A percentile compares a stretch with the other conserved stretches of the same genome.
Conservation (phyloP, 805 yeast species). For the Saccharomycopsis malanga region DNA sequence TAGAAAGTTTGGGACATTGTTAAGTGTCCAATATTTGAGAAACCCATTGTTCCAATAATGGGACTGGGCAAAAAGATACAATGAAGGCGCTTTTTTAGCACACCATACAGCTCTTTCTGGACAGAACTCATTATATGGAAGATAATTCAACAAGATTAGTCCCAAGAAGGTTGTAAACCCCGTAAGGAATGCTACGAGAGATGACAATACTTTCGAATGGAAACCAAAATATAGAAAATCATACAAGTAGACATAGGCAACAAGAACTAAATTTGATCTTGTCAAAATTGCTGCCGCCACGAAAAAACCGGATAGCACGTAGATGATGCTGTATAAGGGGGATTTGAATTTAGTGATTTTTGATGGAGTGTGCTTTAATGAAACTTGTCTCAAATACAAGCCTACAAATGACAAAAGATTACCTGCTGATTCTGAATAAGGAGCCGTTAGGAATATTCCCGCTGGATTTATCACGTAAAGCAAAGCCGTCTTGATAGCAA, state of each 20-base stretch:
- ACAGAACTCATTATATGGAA: slow-evolving; percentile 57
- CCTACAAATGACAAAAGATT: slow-evolving; percentile 55
- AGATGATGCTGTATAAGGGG: slow-evolving; percentile 29
- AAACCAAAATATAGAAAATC: slow-evolving; percentile 38
- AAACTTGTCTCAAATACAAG: slow-evolving; percentile 37
- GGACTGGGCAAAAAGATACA: slow-evolving; percentile 65
- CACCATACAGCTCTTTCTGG: slow-evolving; percentile 81
- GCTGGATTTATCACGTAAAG: slow-evolving; percentile 65
- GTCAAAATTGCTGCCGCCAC: slow-evolving; percentile 54
- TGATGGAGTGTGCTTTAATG: slow-evolving; percentile 16
- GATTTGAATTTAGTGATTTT: neutral
- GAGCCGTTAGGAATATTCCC: slow-evolving; percentile 66
- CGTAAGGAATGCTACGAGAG: slow-evolving; percentile 36
- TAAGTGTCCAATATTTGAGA: slow-evolving; percentile 71
- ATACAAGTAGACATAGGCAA: slow-evolving; percentile 59
- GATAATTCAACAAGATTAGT: slow-evolving; percentile 40
- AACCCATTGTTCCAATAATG: slow-evolving; percentile 86
- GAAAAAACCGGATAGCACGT: slow-evolving; percentile 41
- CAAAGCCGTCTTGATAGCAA: slow-evolving; percentile 34
- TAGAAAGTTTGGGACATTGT: slow-evolving; percentile 76
- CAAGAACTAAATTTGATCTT: slow-evolving; percentile 68
- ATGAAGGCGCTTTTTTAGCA: slow-evolving; percentile 41
- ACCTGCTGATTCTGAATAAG: slow-evolving; percentile 72
- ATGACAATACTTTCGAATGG: slow-evolving; percentile 22
- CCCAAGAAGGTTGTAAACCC: slow-evolving; percentile 50